Evolutionary conservation across 1,284 basidiomycete species (phyloP).

Genomic region (Fomes fomentarius): DNA sequence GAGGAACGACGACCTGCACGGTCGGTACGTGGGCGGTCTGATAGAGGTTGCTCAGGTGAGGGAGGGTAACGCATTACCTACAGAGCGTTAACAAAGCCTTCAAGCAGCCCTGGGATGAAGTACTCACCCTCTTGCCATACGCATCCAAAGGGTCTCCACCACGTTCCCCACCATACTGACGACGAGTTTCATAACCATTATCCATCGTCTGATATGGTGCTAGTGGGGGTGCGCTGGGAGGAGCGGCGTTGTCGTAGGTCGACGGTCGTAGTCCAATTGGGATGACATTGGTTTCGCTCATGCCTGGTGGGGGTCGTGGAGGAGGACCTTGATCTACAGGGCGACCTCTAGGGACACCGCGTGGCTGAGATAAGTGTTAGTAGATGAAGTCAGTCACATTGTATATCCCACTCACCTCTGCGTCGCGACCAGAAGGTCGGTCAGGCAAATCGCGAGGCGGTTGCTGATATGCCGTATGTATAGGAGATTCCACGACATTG

Average conservation of each 20-base stretch:
- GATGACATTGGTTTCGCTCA: constrained; percentile 12
- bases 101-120: neutral
- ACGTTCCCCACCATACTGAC: neutral
- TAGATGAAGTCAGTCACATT: neutral
- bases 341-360: neutral
- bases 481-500: neutral
- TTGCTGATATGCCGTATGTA: neutral
- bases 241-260: neutral
- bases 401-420: constrained; percentile 7
- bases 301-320: constrained; percentile 1
- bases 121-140: constrained; percentile 12
- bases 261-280: constrained; percentile 1
- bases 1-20: constrained; percentile 12
- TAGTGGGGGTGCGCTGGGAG: neutral
- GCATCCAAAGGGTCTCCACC: neutral
- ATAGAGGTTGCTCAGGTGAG: neutral
- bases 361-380: neutral
- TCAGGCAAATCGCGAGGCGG: constrained; percentile 11
- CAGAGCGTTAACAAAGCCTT: neutral
- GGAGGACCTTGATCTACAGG: neutral
- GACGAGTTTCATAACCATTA: constrained; percentile 7
- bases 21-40: constrained; percentile 7
- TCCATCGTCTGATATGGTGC: constrained; percentile 1
- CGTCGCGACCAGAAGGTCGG: constrained; percentile 1
- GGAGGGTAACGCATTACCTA: neutral